phyloP scores from a whole-genome alignment of 2,329 filamentous ascomycete genomes.

The Emericellopsis atlantica region DNA sequence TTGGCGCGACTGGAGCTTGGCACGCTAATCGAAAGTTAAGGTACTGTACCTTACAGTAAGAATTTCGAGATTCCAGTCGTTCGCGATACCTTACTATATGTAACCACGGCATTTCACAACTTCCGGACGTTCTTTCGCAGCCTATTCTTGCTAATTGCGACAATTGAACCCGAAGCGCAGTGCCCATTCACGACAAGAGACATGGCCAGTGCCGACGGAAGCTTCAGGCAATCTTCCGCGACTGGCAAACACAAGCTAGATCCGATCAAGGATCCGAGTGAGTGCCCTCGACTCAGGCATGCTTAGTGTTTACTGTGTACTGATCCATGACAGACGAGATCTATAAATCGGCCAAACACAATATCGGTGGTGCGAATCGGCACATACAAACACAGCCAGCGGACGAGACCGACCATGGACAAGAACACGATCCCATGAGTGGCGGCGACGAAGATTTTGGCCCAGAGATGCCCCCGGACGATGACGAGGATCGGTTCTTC shows the following conservation, averaged over 20 bases:
- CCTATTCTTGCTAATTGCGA: too few species aligned
- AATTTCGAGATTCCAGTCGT: too few species aligned
- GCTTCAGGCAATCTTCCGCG: slow-evolving; percentile 40
- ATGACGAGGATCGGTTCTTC: slow-evolving; percentile 92
- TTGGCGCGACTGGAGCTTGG: too few species aligned
- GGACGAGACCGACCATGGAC: slow-evolving; percentile 32
- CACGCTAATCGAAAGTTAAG: too few species aligned
- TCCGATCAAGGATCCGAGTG: slow-evolving; percentile 49
- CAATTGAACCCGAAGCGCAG: too few species aligned
- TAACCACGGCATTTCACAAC: too few species aligned
- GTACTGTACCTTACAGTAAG: too few species aligned
- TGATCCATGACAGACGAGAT: slow-evolving; percentile 33
- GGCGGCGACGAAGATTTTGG: slow-evolving; percentile 28
- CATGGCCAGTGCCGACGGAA: slow-evolving; percentile 47
- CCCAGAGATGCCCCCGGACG: slow-evolving; percentile 31
- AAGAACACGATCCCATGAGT: slow-evolving; percentile 23
- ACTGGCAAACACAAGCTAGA: slow-evolving; percentile 53
- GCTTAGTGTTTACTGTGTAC: not conserved
- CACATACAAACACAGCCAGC: slow-evolving; percentile 27
- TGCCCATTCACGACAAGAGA: not conserved
- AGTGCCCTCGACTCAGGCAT: slow-evolving; percentile 10
- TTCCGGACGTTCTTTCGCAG: too few species aligned
- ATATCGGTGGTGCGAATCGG: slow-evolving; percentile 29
- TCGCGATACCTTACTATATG: too few species aligned
- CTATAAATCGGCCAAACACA: slow-evolving; percentile 49